Evolutionary conservation across 1,139 yeast genomes (phyloP), one percentile per base, ranked within the genome.

Genomic region (Debaryomycetaceae sp.): DNA sequence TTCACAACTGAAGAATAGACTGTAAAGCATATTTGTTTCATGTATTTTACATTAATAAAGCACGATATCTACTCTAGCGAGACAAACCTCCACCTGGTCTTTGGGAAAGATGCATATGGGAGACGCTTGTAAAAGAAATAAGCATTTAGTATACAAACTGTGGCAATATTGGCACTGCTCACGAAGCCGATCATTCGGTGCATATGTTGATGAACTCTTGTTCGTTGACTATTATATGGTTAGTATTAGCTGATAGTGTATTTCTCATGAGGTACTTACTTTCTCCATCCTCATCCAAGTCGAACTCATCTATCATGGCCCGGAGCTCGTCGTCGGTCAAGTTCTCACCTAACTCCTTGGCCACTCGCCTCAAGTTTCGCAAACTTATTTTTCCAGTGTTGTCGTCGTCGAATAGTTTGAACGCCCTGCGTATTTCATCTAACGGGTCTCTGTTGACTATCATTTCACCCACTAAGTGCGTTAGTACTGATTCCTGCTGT

Each of bases 231-330:
- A 55, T 13, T 42, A 37, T 27, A 20, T n/a, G 20, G 65, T 58
- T 63, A 64, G 69, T 65, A 59, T 13, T 7, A 24, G 34, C 13
- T 11, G 36, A 17, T 31, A 29, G 17, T 13, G 34, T 20, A 22
- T 7, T 17, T 17, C 23, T 22, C 13, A 22, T 37, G 27, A 17
- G 7, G 11, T 65, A 72, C 78, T 44, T 68, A 73, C 78, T 90
- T 55, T 87, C 97, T 41, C 98, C 99, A 62, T 95, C 99, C 50
- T 88, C 96, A 63, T 95, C 98, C 47, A 93, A 69, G 66, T 95
- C 99, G 60, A 95, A 95, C 65, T 93, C 99, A 51, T 91, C 97
- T 53, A 95, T 93, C 99, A 95, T 93, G 9, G 98, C 97, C 53
- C 87, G 78, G 45, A 95, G 73, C 58, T 95, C 99, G 48, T 90